phyloP scores from a whole-genome alignment of 768 basidiomycete species.

The Lentinus brumalis region DNA sequence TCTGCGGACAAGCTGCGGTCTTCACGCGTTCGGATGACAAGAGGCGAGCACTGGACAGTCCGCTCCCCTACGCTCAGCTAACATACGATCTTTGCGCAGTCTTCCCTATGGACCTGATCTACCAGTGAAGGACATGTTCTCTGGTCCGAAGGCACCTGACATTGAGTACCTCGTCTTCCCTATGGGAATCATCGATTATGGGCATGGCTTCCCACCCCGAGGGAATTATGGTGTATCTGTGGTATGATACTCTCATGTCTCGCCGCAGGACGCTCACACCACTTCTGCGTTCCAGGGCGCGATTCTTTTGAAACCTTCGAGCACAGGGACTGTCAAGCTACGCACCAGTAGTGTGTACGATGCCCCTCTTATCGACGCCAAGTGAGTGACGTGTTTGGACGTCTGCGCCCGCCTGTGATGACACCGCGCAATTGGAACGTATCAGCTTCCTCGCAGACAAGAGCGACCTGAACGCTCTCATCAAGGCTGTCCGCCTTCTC shows the following conservation, averaged over 20 bases:
- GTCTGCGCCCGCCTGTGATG: too few species aligned
- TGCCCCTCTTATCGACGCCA: conserved; percentile 43
- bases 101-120: background rate
- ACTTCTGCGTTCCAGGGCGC: background rate
- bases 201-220: background rate
- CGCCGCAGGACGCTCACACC: background rate
- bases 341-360: conserved; percentile 42
- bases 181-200: background rate
- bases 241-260: background rate
- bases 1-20: background rate
- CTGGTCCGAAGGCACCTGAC: background rate
- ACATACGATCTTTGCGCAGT: background rate
- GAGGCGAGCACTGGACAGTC: background rate
- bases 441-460: conserved; percentile 40
- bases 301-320: conserved; percentile 37
- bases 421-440: conserved; percentile 9
- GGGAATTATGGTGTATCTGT: background rate
- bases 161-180: background rate
- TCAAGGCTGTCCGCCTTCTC: conserved; percentile 40
- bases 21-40: conserved; percentile 6
- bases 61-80: background rate
- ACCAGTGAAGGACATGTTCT: background rate
- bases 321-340: conserved; percentile 37
- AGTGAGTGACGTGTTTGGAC: conserved; percentile 27
- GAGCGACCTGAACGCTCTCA: conserved; percentile 41